Percentiles rank a stretch among this genome's conserved stretches.
These are phyloP conservation scores for Schwanniomyces occidentalis DNA, from an alignment of 805 yeast species.

Conservation along the genomic window DNA sequence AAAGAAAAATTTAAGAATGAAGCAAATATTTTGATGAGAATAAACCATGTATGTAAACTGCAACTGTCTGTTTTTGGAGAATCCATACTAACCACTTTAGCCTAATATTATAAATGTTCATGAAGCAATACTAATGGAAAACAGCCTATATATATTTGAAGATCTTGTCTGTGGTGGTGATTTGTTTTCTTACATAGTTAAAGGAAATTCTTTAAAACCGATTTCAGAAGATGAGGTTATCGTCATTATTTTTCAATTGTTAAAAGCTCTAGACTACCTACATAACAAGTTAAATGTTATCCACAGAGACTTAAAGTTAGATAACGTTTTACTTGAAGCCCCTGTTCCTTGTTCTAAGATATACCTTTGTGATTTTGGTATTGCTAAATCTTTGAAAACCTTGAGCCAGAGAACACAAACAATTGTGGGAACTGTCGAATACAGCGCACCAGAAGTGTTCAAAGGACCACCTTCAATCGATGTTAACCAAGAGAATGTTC, in stretches of 20 bases:
- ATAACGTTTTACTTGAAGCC: constrained; percentile 57
- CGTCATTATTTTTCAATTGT: constrained; percentile 54
- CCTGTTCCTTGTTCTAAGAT: constrained; percentile 55
- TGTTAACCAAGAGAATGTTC: constrained; percentile 9
- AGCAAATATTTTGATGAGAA: constrained; percentile 38
- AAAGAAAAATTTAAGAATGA: constrained; percentile 25
- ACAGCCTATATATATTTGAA: constrained; percentile 45
- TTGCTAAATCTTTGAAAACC: constrained; percentile 25
- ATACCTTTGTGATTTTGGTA: constrained; percentile 70
- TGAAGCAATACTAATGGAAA: constrained; percentile 26
- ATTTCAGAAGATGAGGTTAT: constrained; percentile 57
- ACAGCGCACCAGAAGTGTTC: constrained; percentile 69
- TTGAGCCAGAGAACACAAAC: constrained; percentile 44
- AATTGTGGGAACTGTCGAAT: constrained; percentile 65
- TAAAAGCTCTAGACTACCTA: constrained; percentile 55
- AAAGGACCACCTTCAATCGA: constrained; percentile 27
- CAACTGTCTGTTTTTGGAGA: background rate
- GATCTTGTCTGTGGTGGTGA: constrained; percentile 60
- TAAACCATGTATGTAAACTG: constrained; percentile 40
- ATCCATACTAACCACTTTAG: constrained; percentile 15
- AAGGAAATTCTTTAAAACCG: constrained; percentile 38
- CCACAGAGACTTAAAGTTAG: constrained; percentile 67
- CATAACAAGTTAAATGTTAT: constrained; percentile 52
- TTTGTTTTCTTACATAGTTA: constrained; percentile 52
- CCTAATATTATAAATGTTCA: constrained; percentile 51